Evolutionary conservation across 2,329 filamentous ascomycete species (phyloP).

Genomic region (Aspergillaceae sp.): DNA sequence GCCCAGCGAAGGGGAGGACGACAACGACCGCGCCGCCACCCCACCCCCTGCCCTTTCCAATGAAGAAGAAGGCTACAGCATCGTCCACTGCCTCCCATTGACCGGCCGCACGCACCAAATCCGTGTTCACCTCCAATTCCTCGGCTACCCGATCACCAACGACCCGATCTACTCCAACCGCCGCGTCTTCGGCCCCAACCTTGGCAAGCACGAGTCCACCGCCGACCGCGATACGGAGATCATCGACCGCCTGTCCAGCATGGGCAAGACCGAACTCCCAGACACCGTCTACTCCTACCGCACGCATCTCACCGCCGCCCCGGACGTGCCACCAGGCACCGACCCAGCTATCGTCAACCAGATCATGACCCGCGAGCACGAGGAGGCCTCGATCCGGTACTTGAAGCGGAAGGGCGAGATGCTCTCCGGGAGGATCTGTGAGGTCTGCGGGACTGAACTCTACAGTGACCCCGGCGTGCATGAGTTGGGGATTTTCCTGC

Average conservation of each 20-base stretch:
- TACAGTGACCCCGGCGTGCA: conserved; percentile 89
- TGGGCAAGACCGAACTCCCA: conserved; percentile 91
- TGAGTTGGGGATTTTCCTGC: conserved; percentile 87
- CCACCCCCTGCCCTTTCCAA: conserved; percentile 29
- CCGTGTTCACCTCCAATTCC: conserved; percentile 84
- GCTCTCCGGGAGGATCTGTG: conserved; percentile 76
- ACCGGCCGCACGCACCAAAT: conserved; percentile 94
- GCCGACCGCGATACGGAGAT: conserved; percentile 79
- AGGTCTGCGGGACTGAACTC: conserved; percentile 73
- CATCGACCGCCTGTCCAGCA: conserved; percentile 71
- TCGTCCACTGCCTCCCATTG: conserved; percentile 86
- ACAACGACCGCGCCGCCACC: conserved; percentile 17
- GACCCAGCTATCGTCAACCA: conserved; percentile 30
- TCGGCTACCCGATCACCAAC: conserved; percentile 92
- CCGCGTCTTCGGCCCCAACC: conserved; percentile 74
- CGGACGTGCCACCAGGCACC: conserved; percentile 28
- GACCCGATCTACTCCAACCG: conserved; percentile 97
- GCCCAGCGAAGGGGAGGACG: conserved; percentile 14
- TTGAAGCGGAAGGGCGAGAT: conserved; percentile 86
- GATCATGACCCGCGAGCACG: conserved; percentile 41
- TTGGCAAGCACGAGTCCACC: conserved; percentile 61
- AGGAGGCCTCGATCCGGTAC: conserved; percentile 86
- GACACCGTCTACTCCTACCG: conserved; percentile 79
- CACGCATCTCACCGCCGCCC: conserved; percentile 34
- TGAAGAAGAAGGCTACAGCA: conserved; percentile 68